These are phyloP conservation scores for Rhinocladiella mackenziei DNA, from an alignment of 2,329 filamentous ascomycete genomes.

Conservation along the genomic window DNA sequence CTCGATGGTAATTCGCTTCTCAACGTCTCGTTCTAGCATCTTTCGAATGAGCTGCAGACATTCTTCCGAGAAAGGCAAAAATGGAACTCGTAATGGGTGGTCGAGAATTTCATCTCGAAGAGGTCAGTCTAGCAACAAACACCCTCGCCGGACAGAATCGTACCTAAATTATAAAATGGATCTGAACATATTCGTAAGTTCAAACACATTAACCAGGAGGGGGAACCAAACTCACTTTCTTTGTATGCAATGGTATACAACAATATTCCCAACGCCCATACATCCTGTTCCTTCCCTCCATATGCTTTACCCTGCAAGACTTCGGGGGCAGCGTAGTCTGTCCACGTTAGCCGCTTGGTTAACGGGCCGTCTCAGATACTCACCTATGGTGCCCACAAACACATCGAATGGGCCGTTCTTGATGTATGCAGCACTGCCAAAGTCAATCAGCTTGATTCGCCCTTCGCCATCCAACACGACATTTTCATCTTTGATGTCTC, in stretches of 20 bases:
- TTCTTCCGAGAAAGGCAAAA: constrained; percentile 62
- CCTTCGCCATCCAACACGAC: constrained; percentile 93
- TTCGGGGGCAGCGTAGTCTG: constrained; percentile 98
- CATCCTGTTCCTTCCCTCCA: constrained; percentile 92
- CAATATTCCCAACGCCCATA: constrained; percentile 95
- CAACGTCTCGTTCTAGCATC: constrained; percentile 90
- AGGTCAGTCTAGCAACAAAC: constrained; percentile 7
- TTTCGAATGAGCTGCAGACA: constrained; percentile 86
- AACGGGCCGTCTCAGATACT: constrained; percentile 4
- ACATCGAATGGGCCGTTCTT: constrained; percentile 98
- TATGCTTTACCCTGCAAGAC: constrained; percentile 90
- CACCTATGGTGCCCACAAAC: constrained; percentile 97
- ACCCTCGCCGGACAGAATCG: neutral
- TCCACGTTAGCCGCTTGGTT: constrained; percentile 4
- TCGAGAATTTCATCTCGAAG: constrained; percentile 94
- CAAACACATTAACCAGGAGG: neutral
- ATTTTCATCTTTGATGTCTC: constrained; percentile 99
- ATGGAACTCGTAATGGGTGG: constrained; percentile 86
- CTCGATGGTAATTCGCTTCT: constrained; percentile 76
- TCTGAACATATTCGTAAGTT: constrained; percentile 11
- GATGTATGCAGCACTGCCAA: constrained; percentile 96
- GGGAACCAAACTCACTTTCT: constrained; percentile 70
- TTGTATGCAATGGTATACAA: constrained; percentile 99
- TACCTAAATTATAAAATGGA: constrained; percentile 26
- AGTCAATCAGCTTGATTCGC: constrained; percentile 94